Evolutionary conservation across 495 filamentous ascomycete species (phyloP), one percentile per base, ranked within the genome.

Genomic region (Gamarada debralockiae): DNA sequence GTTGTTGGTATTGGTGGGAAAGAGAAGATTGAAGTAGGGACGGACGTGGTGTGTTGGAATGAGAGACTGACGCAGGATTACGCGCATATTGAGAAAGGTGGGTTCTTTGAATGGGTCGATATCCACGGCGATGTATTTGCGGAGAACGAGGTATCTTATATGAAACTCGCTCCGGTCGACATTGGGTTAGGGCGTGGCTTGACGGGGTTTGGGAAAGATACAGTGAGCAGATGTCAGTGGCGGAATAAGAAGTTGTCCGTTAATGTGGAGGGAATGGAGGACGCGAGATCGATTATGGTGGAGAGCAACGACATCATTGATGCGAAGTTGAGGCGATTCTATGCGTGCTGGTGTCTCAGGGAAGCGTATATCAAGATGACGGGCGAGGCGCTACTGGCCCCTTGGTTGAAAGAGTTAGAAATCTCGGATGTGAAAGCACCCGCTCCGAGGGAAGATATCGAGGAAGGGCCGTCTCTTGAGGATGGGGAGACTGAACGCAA

Each of bases 311-410:
- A 48, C 1, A 49, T 61, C 10, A 71, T 85, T 18, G 71, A 78
- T 38, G 78, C 76, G 37, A 79, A 84, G 25, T 71, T 95, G 37
- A 75, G 91, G 2, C 72, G 82, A 4, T 97, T 97, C 67, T 96
- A 93, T 61, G 82, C 90, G 2, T 87, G 86, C 57, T 96, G 89
- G 89, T 89, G 85, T 49, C 74, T 93, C 48, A 87, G 93, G 58
- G 91, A 96, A 70, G 87, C 91, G 0, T 97, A 91, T 69, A 82
- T 97, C 56, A 97, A 97, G 77, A 81, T 97, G 79, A 90, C 88
- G 8, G 91, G 91, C 24, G 90, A 95, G 59, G 91, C 89, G 15
- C 71, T 97, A 43, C 70, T 95, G 29, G 90, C 90, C 3, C 73
- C 77, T 2, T 96, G 90, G 90, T 65, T 96, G 49, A 72, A 74